A percentile compares a stretch with the other conserved stretches of the same genome.
Evolutionary conservation across 345 rosid genomes (phyloP).

Genomic region (Eutrema yunnanense): DNA sequence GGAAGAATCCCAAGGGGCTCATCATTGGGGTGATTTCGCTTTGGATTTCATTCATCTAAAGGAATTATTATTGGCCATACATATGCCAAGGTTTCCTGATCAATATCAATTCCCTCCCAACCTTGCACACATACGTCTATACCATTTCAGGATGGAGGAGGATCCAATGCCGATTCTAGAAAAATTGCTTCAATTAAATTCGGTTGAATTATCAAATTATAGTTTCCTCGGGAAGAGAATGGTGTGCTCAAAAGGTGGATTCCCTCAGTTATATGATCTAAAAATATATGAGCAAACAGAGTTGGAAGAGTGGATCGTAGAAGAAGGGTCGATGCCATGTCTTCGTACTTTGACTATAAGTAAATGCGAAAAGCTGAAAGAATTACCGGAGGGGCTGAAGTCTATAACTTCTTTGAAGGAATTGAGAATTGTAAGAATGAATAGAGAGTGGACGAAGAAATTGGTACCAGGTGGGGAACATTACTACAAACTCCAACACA

Average conservation of each 20-base stretch:
- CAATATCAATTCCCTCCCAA: too few species aligned
- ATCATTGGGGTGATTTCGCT: too few species aligned
- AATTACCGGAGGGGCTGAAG: background rate
- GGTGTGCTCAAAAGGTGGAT: background rate
- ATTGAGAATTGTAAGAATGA: background rate
- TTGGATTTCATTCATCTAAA: too few species aligned
- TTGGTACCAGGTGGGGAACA: background rate
- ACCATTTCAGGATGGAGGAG: too few species aligned
- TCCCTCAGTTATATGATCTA: background rate
- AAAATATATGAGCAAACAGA: accelerated
- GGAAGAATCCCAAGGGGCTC: too few species aligned
- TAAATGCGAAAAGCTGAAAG: background rate
- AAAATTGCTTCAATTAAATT: background rate
- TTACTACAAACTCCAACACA: background rate
- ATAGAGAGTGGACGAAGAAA: background rate
- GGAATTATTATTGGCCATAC: too few species aligned
- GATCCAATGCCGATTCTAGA: too few species aligned
- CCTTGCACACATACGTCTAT: too few species aligned
- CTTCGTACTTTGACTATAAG: too few species aligned
- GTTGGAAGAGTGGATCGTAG: conserved; percentile 6
- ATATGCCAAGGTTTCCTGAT: too few species aligned
- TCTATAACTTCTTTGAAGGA: background rate
- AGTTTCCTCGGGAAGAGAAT: conserved; percentile 21
- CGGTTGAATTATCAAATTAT: background rate
- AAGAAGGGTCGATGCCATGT: background rate